These are phyloP conservation scores for Hevea brasiliensis DNA, from an alignment of 345 rosid species.

Conservation along the genomic window DNA sequence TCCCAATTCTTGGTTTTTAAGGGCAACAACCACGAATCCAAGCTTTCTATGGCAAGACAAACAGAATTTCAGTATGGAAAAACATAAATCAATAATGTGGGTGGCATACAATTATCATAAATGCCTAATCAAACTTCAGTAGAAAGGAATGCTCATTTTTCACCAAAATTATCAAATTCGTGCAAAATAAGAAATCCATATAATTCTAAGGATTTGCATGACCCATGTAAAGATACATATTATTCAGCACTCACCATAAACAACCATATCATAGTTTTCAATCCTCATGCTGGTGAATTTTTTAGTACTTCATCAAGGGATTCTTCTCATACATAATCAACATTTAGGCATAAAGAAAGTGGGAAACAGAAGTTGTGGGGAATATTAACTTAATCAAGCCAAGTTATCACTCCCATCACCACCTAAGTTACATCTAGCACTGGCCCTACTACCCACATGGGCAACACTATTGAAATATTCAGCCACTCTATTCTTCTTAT, in stretches of 20 bases:
- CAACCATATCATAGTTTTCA: not conserved
- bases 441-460: not conserved
- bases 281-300: not conserved
- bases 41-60: conserved; percentile 20
- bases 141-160: too few relatives aligned
- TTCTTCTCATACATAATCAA: too few relatives aligned
- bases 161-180: not conserved
- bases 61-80: not conserved
- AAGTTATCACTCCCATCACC: not conserved
- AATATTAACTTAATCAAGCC: not conserved
- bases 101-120: not conserved
- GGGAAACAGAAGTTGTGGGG: too few relatives aligned
- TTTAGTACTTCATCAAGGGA: not conserved
- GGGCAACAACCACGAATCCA: conserved; percentile 77
- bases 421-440: not conserved
- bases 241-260: not conserved
- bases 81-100: too few relatives aligned
- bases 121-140: not conserved
- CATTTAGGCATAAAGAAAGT: too few relatives aligned
- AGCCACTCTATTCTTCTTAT: not conserved
- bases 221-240: too few relatives aligned
- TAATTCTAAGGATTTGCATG: too few relatives aligned
- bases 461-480: not conserved
- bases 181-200: not conserved
- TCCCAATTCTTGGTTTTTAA: conserved; percentile 41